Evolutionary conservation across 192 early-diverging fungal species (phyloP).

Genomic region (Martensiomyces pterosporus): DNA sequence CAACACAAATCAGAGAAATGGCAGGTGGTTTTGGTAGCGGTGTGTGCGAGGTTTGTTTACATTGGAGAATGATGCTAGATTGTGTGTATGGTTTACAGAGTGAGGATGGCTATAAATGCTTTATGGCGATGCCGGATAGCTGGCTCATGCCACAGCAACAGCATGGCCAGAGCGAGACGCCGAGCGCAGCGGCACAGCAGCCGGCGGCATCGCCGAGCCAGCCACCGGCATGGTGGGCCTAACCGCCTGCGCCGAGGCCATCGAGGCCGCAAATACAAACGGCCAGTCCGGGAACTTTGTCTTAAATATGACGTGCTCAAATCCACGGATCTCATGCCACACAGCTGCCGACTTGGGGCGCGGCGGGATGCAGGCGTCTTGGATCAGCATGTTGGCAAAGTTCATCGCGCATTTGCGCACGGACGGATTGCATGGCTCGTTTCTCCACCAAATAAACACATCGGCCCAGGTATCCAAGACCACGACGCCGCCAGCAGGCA

Average conservation of each 20-base stretch:
- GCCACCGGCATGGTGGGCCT: slow-evolving; percentile 5
- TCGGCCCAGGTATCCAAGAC: slow-evolving; percentile 47
- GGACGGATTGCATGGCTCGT: slow-evolving; percentile 36
- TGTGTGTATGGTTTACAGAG: too few species aligned
- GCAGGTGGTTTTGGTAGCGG: too few species aligned
- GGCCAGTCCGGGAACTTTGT: slow-evolving; percentile 52
- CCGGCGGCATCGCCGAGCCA: slow-evolving; percentile 10
- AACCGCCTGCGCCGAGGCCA: slow-evolving; percentile 8
- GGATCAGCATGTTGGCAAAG: slow-evolving; percentile 40
- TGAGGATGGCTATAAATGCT: too few species aligned
- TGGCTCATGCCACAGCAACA: slow-evolving; percentile 18
- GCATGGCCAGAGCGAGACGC: slow-evolving; percentile 13
- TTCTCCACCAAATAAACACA: slow-evolving; percentile 50
- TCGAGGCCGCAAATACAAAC: slow-evolving; percentile 37
- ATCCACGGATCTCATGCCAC: slow-evolving; percentile 44
- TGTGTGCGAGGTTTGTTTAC: too few species aligned
- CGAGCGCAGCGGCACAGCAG: slow-evolving; percentile 19
- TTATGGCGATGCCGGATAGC: too few species aligned
- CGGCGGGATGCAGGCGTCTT: slow-evolving; percentile 36
- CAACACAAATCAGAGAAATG: too few species aligned
- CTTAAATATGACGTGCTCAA: slow-evolving; percentile 46
- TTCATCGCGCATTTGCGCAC: slow-evolving; percentile 41
- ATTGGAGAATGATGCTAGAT: too few species aligned
- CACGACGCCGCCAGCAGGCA: slow-evolving; percentile 39
- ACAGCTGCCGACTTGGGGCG: slow-evolving; percentile 40